Base-by-base conservation (phyloP, 495 filamentous ascomycete genomes). In the Daldinia childiae region DNA sequence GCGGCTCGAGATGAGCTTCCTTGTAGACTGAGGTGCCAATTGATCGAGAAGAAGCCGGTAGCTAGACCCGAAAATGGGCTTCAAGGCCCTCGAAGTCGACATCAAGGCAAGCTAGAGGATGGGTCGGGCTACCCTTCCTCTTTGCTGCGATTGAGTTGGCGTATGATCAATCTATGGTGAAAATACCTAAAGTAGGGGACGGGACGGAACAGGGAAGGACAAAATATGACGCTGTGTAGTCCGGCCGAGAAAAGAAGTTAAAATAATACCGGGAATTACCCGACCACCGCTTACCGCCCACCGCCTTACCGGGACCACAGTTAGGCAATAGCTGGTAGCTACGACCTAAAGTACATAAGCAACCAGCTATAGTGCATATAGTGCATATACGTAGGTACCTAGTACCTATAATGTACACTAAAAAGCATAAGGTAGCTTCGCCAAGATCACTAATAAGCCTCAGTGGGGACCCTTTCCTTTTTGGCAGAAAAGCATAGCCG, bases 21-120 rank as follows among this genome's bases (percentile, higher is more conserved):
- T 59, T 5, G 71, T 57, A 30, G 71, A 71, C 26, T 58, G 67
- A 51, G 76, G 55, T 12, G 66, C 41, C 51, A 76, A 74, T 73
- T 76, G 76, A 58, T 76, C 76, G 59, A 74, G 63, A 51, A 77
- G 29, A 24, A 76, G 66, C 43, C 76, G 74, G 64, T 60, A 66
- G 60, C 76, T 51, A 66, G 72, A 57, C 73, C 76, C 76, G 48
- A 78, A 62, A 39, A 78, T 52, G 71, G 76, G 71, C 61, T 66
- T 76, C n/a, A 78, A 50, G 48, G 74, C 76, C 64, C 76, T 63
- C 64, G 73, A 48, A 15, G 73, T 69, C 69, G 76, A 76, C 73
- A 78, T 78, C 43, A 29, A 57, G 29, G 30, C 21, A 21, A 32
- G 57, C 38, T 43, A 60, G 57, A 45, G 39, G 61, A 62, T 36